Conservation (phyloP, 805 yeast species). For the Cyberlindnera suaveolens region DNA sequence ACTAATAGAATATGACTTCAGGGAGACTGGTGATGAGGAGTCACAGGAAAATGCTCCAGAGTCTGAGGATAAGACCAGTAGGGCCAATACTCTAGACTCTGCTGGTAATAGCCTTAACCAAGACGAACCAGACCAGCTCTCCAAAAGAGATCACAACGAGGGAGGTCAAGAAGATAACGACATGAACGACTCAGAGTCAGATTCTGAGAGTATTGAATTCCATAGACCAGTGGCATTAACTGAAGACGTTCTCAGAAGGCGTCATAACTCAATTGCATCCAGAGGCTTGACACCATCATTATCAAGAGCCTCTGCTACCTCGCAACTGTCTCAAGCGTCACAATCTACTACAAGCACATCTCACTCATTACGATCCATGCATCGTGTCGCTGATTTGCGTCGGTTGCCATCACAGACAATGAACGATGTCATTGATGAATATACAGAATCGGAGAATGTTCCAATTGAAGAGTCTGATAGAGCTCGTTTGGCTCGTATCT, state of each 20-base stretch:
- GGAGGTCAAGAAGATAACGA: slow-evolving; percentile 2
- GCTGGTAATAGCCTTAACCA: background rate
- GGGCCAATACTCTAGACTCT: background rate
- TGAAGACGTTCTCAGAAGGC: background rate
- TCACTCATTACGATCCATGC: background rate
- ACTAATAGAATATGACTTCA: slow-evolving; percentile 66
- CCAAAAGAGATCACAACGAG: slow-evolving; percentile 1
- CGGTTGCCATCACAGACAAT: slow-evolving; percentile 33
- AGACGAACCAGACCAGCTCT: background rate
- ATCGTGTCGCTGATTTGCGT: slow-evolving; percentile 5
- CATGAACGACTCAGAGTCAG: background rate
- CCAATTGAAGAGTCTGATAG: slow-evolving; percentile 4
- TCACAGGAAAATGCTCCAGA: slow-evolving; percentile 7
- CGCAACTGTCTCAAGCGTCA: background rate
- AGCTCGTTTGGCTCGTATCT: slow-evolving; percentile 11
- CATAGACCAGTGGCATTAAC: background rate
- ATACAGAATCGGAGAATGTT: slow-evolving; percentile 13
- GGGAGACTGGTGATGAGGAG: slow-evolving; percentile 14
- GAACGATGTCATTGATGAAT: slow-evolving; percentile 39
- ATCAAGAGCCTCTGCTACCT: background rate
- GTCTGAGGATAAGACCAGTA: background rate
- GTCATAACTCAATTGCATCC: background rate
- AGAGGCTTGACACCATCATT: background rate
- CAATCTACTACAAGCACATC: background rate
- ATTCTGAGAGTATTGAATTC: background rate